A percentile compares a stretch with the other conserved stretches of the same genome.
phyloP scores from a whole-genome alignment of 345 rosid species.

The Schrenkiella parvula region DNA sequence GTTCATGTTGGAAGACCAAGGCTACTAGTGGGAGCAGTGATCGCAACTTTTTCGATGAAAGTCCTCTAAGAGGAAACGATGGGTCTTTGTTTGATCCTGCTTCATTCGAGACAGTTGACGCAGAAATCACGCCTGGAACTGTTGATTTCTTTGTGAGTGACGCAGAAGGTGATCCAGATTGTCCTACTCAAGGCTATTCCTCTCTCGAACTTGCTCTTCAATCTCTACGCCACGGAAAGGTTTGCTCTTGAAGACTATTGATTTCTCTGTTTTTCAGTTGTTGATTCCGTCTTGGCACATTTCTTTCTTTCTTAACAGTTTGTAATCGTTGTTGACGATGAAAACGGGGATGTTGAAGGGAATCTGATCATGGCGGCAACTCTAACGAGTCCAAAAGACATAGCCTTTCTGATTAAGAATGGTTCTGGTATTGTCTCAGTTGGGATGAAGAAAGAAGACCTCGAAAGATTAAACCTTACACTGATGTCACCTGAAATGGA shows the following conservation, averaged over 20 bases:
- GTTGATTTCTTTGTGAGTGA: slow-evolving; percentile 84
- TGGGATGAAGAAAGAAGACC: slow-evolving; percentile 76
- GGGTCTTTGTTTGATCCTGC: slow-evolving; percentile 34
- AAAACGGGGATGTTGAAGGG: slow-evolving; percentile 69
- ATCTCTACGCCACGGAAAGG: slow-evolving; percentile 67
- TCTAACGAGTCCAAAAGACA: slow-evolving; percentile 43
- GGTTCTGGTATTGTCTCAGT: slow-evolving; percentile 87
- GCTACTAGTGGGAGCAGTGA: slow-evolving; percentile 36
- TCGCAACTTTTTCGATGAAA: slow-evolving; percentile 45
- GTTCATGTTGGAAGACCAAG: slow-evolving; percentile 36
- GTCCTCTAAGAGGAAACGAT: slow-evolving; percentile 32
- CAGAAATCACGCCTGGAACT: slow-evolving; percentile 62
- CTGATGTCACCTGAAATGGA: slow-evolving; percentile 73
- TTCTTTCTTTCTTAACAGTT: slow-evolving; percentile 38
- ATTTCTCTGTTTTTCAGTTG: neutral
- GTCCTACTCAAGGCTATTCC: slow-evolving; percentile 72
- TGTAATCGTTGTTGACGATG: slow-evolving; percentile 90
- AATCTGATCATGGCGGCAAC: slow-evolving; percentile 74
- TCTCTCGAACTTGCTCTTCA: slow-evolving; percentile 60
- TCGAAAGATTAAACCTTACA: slow-evolving; percentile 70
- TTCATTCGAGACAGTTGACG: slow-evolving; percentile 45
- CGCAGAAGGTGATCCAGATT: slow-evolving; percentile 87
- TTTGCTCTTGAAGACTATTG: slow-evolving; percentile 23
- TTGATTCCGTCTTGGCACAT: neutral
- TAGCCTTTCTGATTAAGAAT: slow-evolving; percentile 64